phyloP scores from a whole-genome alignment of 2,329 filamentous ascomycete species.

The Phialophora tarda region DNA sequence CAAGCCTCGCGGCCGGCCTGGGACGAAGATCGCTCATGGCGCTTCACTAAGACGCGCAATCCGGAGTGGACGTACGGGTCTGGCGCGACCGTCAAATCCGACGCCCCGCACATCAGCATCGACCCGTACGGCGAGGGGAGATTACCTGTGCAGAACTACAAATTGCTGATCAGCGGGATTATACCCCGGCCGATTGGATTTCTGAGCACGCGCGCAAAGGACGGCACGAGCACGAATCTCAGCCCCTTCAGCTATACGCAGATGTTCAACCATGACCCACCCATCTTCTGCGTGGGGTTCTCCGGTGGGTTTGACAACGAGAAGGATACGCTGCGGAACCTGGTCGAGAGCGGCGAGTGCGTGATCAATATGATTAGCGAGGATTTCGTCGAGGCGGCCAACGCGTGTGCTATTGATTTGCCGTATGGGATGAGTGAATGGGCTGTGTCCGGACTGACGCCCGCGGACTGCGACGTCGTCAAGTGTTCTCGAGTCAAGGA shows the following conservation, averaged over 20 bases:
- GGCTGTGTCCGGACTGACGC: conserved; percentile 76
- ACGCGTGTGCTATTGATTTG: conserved; percentile 77
- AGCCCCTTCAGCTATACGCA: conserved; percentile 89
- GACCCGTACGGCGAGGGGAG: conserved; percentile 78
- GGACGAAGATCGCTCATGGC: conserved; percentile 43
- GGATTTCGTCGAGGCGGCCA: conserved; percentile 84
- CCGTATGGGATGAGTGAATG: conserved; percentile 81
- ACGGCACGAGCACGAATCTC: conserved; percentile 73
- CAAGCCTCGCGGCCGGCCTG: conserved; percentile 53
- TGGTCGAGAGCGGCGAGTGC: conserved; percentile 74
- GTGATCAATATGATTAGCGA: conserved; percentile 88
- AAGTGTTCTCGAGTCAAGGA: conserved; percentile 76
- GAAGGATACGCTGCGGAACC: conserved; percentile 80
- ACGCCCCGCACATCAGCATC: conserved; percentile 73
- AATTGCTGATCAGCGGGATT: conserved; percentile 82
- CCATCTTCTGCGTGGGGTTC: conserved; percentile 74
- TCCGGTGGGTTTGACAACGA: conserved; percentile 62
- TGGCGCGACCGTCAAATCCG: conserved; percentile 51
- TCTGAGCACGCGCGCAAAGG: conserved; percentile 62
- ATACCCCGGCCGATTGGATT: conserved; percentile 80
- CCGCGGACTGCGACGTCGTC: conserved; percentile 69
- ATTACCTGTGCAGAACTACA: conserved; percentile 78
- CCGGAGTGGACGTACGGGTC: conserved; percentile 52
- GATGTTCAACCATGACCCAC: conserved; percentile 83
- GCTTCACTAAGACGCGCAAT: conserved; percentile 50